Base-by-base conservation (phyloP, 305 asterid species). In the Ilex paraguariensis region DNA sequence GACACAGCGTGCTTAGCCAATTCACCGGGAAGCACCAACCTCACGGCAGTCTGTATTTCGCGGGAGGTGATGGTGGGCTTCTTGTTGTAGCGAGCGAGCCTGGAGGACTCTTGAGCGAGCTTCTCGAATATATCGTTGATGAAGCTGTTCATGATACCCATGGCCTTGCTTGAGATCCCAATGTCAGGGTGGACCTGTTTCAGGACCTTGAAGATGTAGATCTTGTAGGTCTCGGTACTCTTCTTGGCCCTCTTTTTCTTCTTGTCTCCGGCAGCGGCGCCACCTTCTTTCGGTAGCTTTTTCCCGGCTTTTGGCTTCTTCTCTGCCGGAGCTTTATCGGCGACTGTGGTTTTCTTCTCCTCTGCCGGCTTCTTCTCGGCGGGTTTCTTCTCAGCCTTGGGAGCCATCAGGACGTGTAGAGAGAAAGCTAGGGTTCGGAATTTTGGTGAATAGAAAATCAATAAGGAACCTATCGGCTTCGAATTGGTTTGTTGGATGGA, bases 161-260 rank as follows among this genome's bases (percentile, higher is more conserved):
- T 70, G 5, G 74, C 69, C 70, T 70, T 70, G 70, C 74, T 70
- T 3, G 74, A 70, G 32, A 70, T 54, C n/a, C 74, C 74, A 7
- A 70, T 70, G 3, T 70, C 74, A 2, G 74, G 74, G 14, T 70
- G 74, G n/a, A 70, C 74, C 31, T 70, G 74, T 56, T 70, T 70
- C 56, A 70, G 62, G 5, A 70, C 71, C 56, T 66, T 66, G 45
- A 66, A 66, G 58, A 67, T 66, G 6, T 63, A 67, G 61, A 73
- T 54, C 62, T 54, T 67, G 61, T 64, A 73, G 14, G 71, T 71
- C 67, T 71, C 67, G 10, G 9, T 5, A 57, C 65, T 71, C 72
- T 62, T 71, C 60, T 71, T 71, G 17, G 44, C 28, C 66, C 28
- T 59, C 72, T 71, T 71, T 63, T 61, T 71, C 68, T 71, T 71